Evolutionary conservation across 1,139 yeast genomes (phyloP).

Genomic region (Nadsonia starkeyi-henricii): DNA sequence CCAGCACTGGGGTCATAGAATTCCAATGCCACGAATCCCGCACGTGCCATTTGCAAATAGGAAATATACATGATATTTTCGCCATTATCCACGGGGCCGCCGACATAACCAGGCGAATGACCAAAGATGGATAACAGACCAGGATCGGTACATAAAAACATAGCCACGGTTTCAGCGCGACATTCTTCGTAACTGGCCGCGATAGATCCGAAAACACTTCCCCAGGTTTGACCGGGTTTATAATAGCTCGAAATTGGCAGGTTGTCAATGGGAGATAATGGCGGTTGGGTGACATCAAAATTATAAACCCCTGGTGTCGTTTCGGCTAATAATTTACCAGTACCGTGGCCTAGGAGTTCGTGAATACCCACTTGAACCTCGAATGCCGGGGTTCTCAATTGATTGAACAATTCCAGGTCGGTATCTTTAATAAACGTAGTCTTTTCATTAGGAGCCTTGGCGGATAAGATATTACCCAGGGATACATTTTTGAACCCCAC

Average conservation of each 20-base stretch:
- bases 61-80: conserved; percentile 41
- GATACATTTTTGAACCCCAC: conserved; percentile 83
- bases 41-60: conserved; percentile 72
- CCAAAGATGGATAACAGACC: conserved; percentile 63
- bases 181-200: conserved; percentile 89
- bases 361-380: conserved; percentile 91
- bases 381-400: conserved; percentile 69
- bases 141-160: conserved; percentile 59
- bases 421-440: conserved; percentile 47
- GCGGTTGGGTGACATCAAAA: conserved; percentile 50
- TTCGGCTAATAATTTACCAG: conserved; percentile 68
- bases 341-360: conserved; percentile 84
- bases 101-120: conserved; percentile 23
- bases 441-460: conserved; percentile 57
- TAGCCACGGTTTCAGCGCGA: conserved; percentile 82
- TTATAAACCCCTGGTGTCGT: conserved; percentile 50
- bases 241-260: conserved; percentile 54
- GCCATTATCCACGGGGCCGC: conserved; percentile 40
- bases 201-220: conserved; percentile 63
- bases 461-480: conserved; percentile 68
- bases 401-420: conserved; percentile 44
- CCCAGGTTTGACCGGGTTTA: conserved; percentile 79
- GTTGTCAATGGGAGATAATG: conserved; percentile 38
- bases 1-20: conserved; percentile 70
- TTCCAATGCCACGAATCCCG: conserved; percentile 70